A percentile compares a stretch with the other conserved stretches of the same genome.
Conservation (phyloP, 345 rosid species). For the Populus alba region DNA sequence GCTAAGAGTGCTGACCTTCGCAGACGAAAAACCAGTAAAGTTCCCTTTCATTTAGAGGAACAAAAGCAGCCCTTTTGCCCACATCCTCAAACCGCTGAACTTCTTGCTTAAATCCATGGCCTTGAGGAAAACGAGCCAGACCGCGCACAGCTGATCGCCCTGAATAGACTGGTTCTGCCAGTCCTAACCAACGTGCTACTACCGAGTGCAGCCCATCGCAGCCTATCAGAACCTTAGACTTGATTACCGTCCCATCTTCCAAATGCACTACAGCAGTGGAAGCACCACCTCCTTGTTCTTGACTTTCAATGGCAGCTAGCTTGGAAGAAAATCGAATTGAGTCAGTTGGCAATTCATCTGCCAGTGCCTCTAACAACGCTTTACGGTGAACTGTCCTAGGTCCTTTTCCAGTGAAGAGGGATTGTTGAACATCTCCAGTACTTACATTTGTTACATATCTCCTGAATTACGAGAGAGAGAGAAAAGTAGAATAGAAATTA, state of each 20-base stretch:
- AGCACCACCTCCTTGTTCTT: conserved; percentile 7
- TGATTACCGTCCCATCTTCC: conserved; percentile 33
- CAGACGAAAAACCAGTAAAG: conserved; percentile 25
- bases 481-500: neutral
- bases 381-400: conserved; percentile 24
- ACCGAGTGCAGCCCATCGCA: conserved; percentile 41
- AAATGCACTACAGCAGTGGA: conserved; percentile 17
- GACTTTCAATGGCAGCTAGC: conserved; percentile 20
- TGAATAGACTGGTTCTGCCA: conserved; percentile 20
- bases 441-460: conserved; percentile 19
- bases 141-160: conserved; percentile 37
- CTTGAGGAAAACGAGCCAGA: conserved; percentile 29
- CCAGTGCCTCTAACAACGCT: conserved; percentile 28
- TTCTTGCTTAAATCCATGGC: conserved; percentile 26
- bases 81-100: conserved; percentile 24
- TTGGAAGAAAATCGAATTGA: conserved; percentile 37
- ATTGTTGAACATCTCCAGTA: conserved; percentile 22
- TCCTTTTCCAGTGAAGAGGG: neutral
- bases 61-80: conserved; percentile 30
- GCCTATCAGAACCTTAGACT: conserved; percentile 40
- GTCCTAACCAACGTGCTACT: conserved; percentile 39
- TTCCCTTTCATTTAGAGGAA: conserved; percentile 34
- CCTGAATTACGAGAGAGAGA: neutral
- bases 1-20: conserved; percentile 15
- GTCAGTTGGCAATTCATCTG: conserved; percentile 30